phyloP scores from a whole-genome alignment of 495 filamentous ascomycete genomes.

The Trichoderma gamsii region DNA sequence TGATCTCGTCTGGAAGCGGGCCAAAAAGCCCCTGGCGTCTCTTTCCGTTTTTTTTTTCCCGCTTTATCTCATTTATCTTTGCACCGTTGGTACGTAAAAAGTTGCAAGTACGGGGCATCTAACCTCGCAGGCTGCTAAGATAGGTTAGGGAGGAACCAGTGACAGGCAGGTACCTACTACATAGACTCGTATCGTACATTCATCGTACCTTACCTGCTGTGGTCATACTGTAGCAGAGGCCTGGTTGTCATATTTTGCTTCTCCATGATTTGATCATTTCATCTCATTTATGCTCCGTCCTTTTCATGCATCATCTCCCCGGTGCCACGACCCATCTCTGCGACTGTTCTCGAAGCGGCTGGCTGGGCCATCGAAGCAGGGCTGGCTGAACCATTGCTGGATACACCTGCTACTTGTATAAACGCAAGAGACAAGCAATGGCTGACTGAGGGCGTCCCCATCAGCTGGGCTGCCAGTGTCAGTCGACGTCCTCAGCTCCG shows the following conservation, averaged over 20 bases:
- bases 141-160: background rate
- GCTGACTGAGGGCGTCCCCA: background rate
- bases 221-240: background rate
- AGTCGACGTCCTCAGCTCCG: constrained; percentile 11
- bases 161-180: too few relatives aligned
- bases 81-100: too few relatives aligned
- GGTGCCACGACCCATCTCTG: too few relatives aligned
- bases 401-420: background rate
- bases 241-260: background rate
- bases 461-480: constrained; percentile 11
- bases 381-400: background rate
- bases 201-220: too few relatives aligned
- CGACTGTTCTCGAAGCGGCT: background rate
- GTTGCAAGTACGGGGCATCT: too few relatives aligned
- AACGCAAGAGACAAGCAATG: background rate
- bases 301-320: constrained; percentile 1
- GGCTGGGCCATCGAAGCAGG: background rate
- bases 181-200: too few relatives aligned
- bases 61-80: background rate
- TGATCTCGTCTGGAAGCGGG: constrained; percentile 8
- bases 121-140: background rate
- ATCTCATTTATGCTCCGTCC: constrained; percentile 6
- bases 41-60: constrained; percentile 4
- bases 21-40: constrained; percentile 6
- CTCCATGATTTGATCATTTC: background rate